Evolutionary conservation across 192 early-diverging fungal genomes (phyloP).

Genomic region (Coemansia sp.): DNA sequence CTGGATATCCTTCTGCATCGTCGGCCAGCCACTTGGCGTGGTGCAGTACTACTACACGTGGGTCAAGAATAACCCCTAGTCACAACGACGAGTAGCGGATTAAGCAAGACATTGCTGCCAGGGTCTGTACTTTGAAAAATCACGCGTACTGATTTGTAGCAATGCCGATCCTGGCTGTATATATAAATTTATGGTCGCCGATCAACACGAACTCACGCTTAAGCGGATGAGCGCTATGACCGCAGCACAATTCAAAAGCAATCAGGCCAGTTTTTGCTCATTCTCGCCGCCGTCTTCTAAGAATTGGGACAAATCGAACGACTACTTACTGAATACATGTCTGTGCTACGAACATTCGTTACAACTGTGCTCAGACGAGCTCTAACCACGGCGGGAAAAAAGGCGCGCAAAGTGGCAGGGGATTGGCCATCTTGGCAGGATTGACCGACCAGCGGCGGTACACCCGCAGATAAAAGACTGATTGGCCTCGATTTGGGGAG

Average conservation of each 20-base stretch:
- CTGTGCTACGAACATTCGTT: not conserved
- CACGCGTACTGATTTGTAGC: not conserved
- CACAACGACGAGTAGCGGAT: not conserved
- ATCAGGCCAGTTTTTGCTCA: not conserved
- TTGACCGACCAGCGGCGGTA: not conserved
- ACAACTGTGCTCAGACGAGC: not conserved
- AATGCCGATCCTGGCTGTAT: not conserved
- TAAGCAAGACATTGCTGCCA: not conserved
- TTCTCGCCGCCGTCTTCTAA: not conserved
- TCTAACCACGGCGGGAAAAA: not conserved
- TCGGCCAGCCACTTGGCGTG: constrained; percentile 75
- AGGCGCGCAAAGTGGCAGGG: not conserved
- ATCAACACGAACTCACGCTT: not conserved
- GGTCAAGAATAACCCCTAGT: constrained; percentile 53
- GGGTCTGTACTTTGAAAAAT: not conserved
- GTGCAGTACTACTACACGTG: constrained; percentile 75
- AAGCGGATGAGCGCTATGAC: not conserved
- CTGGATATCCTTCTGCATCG: constrained; percentile 80
- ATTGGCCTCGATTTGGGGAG: constrained; percentile 7
- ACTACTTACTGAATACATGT: too few species aligned
- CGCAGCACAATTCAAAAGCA: not conserved
- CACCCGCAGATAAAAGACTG: not conserved
- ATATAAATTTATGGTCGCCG: not conserved
- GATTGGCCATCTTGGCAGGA: not conserved
- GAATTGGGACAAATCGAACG: not conserved